Evolutionary conservation across 805 yeast species (phyloP), one percentile per base, ranked within the genome.

Genomic region (Sugiyamaella floridensis): DNA sequence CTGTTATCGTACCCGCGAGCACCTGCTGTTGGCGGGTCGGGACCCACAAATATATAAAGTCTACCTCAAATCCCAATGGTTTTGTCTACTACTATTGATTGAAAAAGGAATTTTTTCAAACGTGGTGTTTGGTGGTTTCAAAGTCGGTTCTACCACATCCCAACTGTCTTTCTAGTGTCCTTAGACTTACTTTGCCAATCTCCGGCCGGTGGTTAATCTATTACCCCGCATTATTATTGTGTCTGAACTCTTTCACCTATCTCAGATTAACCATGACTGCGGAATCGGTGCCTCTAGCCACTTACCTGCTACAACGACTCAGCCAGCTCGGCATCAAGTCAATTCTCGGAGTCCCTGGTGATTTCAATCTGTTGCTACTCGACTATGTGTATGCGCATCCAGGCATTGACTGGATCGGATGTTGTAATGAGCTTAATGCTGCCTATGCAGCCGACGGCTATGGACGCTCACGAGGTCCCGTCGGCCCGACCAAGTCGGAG

Each of bases 381-480:
- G 77, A 73, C 62, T 65, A 63, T 57, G 59, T 73, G 54, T 60
- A 62, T 59, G 58, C 60, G 26, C 69, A 66, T 44, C 75, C 77
- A 5, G 73, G 72, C 9, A 65, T 85, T 59, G 70, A 79, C 50
- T 89, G 95, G 87, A 74, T 86, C 47, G 96, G 96, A 20, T 80
- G 82, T 55, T 87, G 96, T 71, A 89, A 89, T 64, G 97, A 89
- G 71, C 75, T 89, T 58, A 90, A 89, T 64, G 84, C 93, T 2
- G 93, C 95, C 8, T 89, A 90, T 65, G 82, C 93, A 5, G 90
- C 92, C 7, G 97, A 90, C 67, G 97, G 97, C 4, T 90, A 87
- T 63, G 81, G 93, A 16, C 77, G 92, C 55, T 72, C 73, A 43
- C 75, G 82, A 28, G 51, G 51, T 14, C 26, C 51, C 29, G 51